Base-by-base conservation (phyloP, 208 protist species). In the Acanthamoeba lenticulata region DNA sequence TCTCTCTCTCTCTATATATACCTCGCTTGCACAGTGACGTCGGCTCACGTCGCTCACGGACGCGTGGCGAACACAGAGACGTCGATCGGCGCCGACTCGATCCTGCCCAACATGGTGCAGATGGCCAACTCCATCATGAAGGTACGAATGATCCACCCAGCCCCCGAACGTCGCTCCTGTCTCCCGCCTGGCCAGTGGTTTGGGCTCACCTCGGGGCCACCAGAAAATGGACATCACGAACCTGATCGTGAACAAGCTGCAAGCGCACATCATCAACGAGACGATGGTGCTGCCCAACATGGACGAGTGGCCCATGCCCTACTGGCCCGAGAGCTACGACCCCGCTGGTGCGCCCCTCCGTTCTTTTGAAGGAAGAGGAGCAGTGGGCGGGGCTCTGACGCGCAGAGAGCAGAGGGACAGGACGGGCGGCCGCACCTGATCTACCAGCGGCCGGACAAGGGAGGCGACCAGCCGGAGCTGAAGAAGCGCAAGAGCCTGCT, bases 71-170 rank as follows among this genome's bases (percentile, higher is more conserved):
- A 74, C 34, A 55, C 45, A 90, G 81, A 90, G 32, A 90, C 81
- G 29, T 67, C 44, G 13, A 90, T 90, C 44, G 81, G 21, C 29
- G 32, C 44, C 17, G 81, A 90, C 47, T 67, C 81, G 21, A 90
- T 90, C 29, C n/a, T 90, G 42, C 81, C 81, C 44, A 65, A 65
- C 49, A 90, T 90, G 81, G 52, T 90, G 42, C 44, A 90, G 34
- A 57, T 90, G 52, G 81, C 81, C 29, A 90, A 90, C 81, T 65
- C 32, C 32, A 57, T 90, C 81, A 90, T 90, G 81, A 90, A 90
- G 42, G 72, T 47, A 11, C 32, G 36, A n/a, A n/a, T n/a, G n/a
- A n/a, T n/a, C n/a, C n/a, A n/a, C n/a, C n/a, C n/a, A n/a, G n/a
- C n/a, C n/a, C n/a, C n/a, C n/a, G n/a, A n/a, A n/a, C n/a, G n/a